A percentile compares a stretch with the other conserved stretches of the same genome.
These are phyloP conservation scores for Rhododendron simsii DNA, from an alignment of 148 eudicot genomes.

Conservation along the genomic window DNA sequence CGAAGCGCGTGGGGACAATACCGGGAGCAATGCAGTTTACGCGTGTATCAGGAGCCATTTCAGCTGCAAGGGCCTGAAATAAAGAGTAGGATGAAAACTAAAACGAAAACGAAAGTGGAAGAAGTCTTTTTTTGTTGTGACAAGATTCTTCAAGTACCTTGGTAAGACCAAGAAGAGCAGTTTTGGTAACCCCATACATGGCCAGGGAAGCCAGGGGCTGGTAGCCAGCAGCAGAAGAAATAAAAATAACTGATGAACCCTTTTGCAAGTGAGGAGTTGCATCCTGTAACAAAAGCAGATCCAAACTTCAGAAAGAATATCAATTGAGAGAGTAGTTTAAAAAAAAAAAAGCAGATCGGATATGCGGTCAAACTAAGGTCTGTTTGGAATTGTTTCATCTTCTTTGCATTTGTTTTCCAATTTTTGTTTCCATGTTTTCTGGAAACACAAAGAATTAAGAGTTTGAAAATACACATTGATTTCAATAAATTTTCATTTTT, in stretches of 20 bases:
- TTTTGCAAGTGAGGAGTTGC: constrained; percentile 75
- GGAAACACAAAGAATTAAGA: neutral
- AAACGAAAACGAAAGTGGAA: neutral
- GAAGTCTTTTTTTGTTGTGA: neutral
- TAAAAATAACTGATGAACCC: constrained; percentile 65
- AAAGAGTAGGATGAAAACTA: neutral
- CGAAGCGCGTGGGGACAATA: constrained; percentile 80
- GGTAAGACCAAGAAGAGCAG: constrained; percentile 89
- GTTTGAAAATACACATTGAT: neutral
- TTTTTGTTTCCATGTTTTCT: neutral
- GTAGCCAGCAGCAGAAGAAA: constrained; percentile 71
- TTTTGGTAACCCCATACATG: constrained; percentile 92
- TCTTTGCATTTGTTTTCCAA: neutral
- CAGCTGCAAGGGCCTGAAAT: constrained; percentile 71
- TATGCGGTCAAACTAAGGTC: neutral
- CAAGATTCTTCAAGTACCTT: constrained; percentile 50
- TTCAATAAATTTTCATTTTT: too few species aligned
- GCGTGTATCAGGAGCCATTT: constrained; percentile 92
- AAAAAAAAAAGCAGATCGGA: neutral
- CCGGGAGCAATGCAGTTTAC: constrained; percentile 96
- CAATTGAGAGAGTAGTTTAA: neutral
- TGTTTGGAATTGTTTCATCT: neutral
- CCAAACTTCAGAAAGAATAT: neutral
- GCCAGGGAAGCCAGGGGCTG: constrained; percentile 50
- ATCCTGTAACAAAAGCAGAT: constrained; percentile 39